Evolutionary conservation across 495 filamentous ascomycete species (phyloP).

Genomic region (Tuber aestivum): DNA sequence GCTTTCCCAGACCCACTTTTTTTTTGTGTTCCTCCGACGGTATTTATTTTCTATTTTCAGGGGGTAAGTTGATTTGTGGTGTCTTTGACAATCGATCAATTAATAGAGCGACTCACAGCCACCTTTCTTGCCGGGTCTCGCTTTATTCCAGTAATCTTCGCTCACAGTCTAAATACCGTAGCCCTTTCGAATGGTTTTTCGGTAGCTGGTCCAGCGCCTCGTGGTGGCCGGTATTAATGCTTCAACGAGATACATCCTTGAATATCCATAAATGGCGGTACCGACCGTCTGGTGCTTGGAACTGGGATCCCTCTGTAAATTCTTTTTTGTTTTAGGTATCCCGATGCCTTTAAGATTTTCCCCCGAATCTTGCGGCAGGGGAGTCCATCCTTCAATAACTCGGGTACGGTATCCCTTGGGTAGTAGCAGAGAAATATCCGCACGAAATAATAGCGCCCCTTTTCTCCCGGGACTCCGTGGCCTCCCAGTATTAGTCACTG

Average conservation of each 20-base stretch:
- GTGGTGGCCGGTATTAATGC: background rate
- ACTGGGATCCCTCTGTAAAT: background rate
- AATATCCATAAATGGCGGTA: background rate
- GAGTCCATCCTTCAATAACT: background rate
- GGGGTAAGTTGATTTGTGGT: background rate
- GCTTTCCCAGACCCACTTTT: background rate
- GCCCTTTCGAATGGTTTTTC: background rate
- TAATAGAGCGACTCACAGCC: background rate
- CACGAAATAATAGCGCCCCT: background rate
- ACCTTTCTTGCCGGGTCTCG: background rate
- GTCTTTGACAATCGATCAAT: background rate
- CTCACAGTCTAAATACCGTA: background rate
- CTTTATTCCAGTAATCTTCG: background rate
- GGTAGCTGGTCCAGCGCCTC: background rate
- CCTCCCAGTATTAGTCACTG: background rate
- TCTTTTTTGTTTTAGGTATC: background rate
- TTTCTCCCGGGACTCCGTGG: background rate
- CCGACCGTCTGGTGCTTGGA: background rate
- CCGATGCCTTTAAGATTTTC: background rate
- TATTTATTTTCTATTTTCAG: background rate
- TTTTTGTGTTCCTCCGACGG: background rate
- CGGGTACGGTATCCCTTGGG: background rate
- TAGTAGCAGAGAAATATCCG: background rate
- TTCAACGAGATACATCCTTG: background rate
- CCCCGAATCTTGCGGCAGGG: background rate